Evolutionary conservation across 2,329 filamentous ascomycete genomes (phyloP).

Genomic region (Penicillium polonicum): DNA sequence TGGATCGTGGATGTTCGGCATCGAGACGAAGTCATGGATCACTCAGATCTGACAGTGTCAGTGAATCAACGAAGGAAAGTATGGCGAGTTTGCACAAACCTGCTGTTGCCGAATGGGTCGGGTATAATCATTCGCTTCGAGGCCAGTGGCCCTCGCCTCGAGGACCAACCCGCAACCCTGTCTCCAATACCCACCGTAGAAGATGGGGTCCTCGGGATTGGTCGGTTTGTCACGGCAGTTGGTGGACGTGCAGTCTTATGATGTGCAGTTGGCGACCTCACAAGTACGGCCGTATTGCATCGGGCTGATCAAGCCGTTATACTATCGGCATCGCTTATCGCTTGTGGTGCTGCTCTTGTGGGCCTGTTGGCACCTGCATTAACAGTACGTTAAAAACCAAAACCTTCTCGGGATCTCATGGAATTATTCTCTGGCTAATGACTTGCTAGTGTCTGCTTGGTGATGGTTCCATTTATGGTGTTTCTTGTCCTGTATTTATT

Average conservation of each 20-base stretch:
- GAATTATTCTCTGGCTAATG: neutral
- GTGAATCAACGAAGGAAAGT: neutral
- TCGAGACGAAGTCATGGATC: constrained; percentile 4
- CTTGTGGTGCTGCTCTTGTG: neutral
- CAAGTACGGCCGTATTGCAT: neutral
- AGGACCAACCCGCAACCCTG: neutral
- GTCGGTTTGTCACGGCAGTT: neutral
- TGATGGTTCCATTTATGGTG: neutral
- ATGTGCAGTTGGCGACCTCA: neutral
- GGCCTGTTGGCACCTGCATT: neutral
- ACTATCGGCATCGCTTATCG: neutral
- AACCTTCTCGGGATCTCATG: neutral
- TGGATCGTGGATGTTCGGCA: neutral
- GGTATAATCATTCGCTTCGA: neutral
- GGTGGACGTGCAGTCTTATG: neutral
- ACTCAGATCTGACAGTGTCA: neutral
- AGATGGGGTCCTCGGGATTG: neutral
- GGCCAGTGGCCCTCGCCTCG: constrained; percentile 1
- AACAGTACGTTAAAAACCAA: neutral
- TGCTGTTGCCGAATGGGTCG: neutral
- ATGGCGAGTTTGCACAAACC: neutral
- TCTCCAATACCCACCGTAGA: neutral
- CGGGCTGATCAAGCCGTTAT: neutral
- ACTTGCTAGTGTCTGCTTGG: neutral
- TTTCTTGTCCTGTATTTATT: too few species aligned